These are phyloP conservation scores for Tilletiopsis washingtonensis DNA, from an alignment of 1,284 basidiomycete species.

Conservation along the genomic window DNA sequence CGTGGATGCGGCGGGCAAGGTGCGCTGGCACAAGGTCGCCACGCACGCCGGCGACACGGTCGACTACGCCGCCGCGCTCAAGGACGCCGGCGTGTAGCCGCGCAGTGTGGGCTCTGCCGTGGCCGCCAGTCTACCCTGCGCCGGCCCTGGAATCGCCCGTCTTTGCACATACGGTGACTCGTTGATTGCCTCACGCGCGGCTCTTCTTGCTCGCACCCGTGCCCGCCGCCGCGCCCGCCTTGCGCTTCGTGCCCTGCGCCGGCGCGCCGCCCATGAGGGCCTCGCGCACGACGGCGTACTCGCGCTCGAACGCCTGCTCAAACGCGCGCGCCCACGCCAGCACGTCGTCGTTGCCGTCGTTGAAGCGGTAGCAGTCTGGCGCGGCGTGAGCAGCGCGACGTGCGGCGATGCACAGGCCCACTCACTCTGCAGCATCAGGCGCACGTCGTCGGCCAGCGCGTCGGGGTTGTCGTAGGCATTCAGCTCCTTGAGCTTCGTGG, in stretches of 20 bases:
- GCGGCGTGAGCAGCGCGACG: no score
- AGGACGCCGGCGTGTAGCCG: no score
- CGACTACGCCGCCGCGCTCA: conserved; percentile 9
- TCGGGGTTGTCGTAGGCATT: conserved; percentile 73
- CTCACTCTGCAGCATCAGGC: conserved; percentile 79
- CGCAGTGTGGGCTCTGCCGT: no score
- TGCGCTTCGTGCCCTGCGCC: not conserved
- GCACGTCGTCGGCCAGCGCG: conserved; percentile 70
- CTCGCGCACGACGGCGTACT: conserved; percentile 1
- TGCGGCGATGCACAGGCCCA: no score
- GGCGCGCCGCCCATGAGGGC: not conserved
- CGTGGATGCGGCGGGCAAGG: conserved; percentile 9
- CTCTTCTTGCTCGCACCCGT: no score
- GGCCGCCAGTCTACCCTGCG: no score
- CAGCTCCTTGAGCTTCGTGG: conserved; percentile 66
- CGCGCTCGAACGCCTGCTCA: conserved; percentile 44
- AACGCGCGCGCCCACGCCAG: conserved; percentile 51
- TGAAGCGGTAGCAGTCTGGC: conserved; percentile 76
- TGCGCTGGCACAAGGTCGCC: conserved; percentile 13
- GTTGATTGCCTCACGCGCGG: no score
- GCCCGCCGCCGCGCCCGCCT: not conserved
- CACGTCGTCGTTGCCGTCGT: conserved; percentile 69
- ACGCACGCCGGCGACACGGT: conserved; percentile 10
- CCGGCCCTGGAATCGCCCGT: no score
- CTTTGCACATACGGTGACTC: no score